phyloP scores from a whole-genome alignment of 208 protist genomes.

The Leishmania braziliensis region DNA sequence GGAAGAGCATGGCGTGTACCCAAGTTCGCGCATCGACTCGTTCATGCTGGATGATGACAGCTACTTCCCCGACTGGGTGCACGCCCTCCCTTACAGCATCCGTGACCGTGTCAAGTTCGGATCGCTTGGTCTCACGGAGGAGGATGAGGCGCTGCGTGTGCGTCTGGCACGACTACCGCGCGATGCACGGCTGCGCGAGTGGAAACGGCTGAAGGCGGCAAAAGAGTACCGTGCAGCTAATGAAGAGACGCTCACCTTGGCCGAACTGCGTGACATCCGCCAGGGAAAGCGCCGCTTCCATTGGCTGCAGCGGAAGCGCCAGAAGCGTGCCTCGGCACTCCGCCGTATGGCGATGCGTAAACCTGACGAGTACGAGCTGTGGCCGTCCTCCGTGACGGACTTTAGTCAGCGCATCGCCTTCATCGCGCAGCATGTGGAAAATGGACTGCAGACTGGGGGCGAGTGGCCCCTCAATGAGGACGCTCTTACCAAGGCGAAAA shows the following conservation, averaged over 20 bases:
- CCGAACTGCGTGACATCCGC: conserved; percentile 75
- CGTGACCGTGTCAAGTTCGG: conserved; percentile 91
- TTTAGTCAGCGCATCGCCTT: conserved; percentile 84
- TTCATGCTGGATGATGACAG: conserved; percentile 89
- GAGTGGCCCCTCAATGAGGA: conserved; percentile 77
- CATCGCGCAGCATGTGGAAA: conserved; percentile 89
- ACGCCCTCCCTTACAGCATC: conserved; percentile 81
- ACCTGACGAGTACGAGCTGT: conserved; percentile 68
- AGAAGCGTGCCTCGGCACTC: conserved; percentile 64
- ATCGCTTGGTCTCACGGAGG: conserved; percentile 83
- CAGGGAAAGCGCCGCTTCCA: conserved; percentile 86
- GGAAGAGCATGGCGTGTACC: conserved; percentile 83
- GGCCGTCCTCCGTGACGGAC: conserved; percentile 76
- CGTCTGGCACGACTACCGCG: conserved; percentile 72
- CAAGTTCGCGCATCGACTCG: conserved; percentile 74
- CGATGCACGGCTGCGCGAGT: conserved; percentile 69
- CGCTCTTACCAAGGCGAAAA: conserved; percentile 57
- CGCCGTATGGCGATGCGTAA: conserved; percentile 79
- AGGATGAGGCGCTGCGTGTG: conserved; percentile 84
- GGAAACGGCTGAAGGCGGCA: conserved; percentile 71
- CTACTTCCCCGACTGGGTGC: conserved; percentile 86
- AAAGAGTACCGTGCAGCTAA: conserved; percentile 76
- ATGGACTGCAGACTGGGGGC: conserved; percentile 78
- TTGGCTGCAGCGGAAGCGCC: conserved; percentile 81
- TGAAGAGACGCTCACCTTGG: conserved; percentile 71